Base-by-base conservation (phyloP, 345 rosid genomes). In the Salix koriyanagi region DNA sequence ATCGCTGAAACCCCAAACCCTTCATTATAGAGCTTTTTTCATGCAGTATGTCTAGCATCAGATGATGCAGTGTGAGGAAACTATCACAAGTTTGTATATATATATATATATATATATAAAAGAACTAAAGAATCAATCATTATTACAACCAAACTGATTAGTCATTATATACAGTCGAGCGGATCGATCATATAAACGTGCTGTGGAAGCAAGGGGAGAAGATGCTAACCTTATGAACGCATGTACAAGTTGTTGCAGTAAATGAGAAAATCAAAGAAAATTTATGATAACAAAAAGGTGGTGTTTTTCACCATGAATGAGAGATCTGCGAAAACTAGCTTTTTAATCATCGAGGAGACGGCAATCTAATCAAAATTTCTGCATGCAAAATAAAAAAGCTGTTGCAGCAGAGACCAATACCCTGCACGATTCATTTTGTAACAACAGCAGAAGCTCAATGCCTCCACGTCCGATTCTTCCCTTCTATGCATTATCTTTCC, bases 351-450 rank as follows among this genome's bases (percentile, higher is more conserved):
- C 4, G 52, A 46, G 18, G 52, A 46, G 52, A 23, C 37, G 16
- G 25, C 16, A 36, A 75, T 74, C 12, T 66, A 28, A 28, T 77
- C 79, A 69, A 69, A 83, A 70, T 73, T 65, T 56, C 68, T 65
- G 82, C 77, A 72, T 70, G 73, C 66, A 0, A n/a, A 37, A 25
- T 75, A 76, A 46, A 46, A 13, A 46, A 13, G 5, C 14, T 15
- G 73, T 76, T 25, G 67, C 34, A 26, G 78, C 71, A 26, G 58
- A 25, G 46, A 61, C 61, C 77, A 67, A 67, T 67, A 19, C 54
- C 26, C 62, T 42, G 37, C 54, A 15, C 21, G 19, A 30, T 2
- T 50, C 23, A 68, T 46, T 30, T 48, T 30, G 15, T 36, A 44
- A 37, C 6, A 30, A 5, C 21, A 71, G 44, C 44, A 39, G 18